A percentile compares a stretch with the other conserved stretches of the same genome.
phyloP scores from a whole-genome alignment of 2,329 filamentous ascomycete genomes.

The Magnaporthiopsis poae region DNA sequence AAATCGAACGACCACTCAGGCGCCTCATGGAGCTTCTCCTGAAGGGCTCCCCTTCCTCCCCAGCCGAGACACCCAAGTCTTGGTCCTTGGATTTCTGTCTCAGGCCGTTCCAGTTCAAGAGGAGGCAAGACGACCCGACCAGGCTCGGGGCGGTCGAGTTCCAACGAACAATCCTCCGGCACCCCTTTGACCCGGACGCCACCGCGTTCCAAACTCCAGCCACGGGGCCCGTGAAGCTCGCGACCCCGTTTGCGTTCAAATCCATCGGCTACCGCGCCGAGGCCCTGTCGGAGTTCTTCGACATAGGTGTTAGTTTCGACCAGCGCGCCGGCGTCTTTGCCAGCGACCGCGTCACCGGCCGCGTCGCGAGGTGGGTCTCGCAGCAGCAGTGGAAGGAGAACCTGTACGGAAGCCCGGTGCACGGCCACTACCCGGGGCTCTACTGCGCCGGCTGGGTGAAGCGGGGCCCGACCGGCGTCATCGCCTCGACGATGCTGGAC shows the following conservation, averaged over 20 bases:
- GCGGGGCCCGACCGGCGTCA: slow-evolving; percentile 85
- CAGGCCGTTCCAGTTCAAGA: slow-evolving; percentile 62
- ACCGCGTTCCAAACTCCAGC: slow-evolving; percentile 38
- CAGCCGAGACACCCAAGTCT: slow-evolving; percentile 45
- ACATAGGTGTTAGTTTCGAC: slow-evolving; percentile 72
- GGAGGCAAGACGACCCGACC: slow-evolving; percentile 32
- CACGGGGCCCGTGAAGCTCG: slow-evolving; percentile 39
- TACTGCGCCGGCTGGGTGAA: slow-evolving; percentile 98
- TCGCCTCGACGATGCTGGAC: slow-evolving; percentile 90
- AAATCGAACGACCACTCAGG: slow-evolving; percentile 64
- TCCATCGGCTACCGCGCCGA: slow-evolving; percentile 91
- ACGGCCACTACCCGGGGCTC: slow-evolving; percentile 52
- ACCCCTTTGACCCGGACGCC: slow-evolving; percentile 43
- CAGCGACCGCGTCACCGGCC: slow-evolving; percentile 65
- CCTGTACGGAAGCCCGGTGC: slow-evolving; percentile 21
- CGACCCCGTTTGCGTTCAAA: slow-evolving; percentile 68
- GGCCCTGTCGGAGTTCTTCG: slow-evolving; percentile 61
- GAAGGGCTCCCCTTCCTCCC: slow-evolving; percentile 55
- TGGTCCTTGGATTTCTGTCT: slow-evolving; percentile 83
- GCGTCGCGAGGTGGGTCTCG: slow-evolving; percentile 44
- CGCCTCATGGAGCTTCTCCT: slow-evolving; percentile 71
- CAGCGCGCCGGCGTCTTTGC: slow-evolving; percentile 61
- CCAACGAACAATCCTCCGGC: slow-evolving; percentile 46
- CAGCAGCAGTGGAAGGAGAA: not conserved
- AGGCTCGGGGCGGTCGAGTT: slow-evolving; percentile 60